Base-by-base conservation (phyloP, 2,329 filamentous ascomycete species). In the Blastomyces emzantsi region DNA sequence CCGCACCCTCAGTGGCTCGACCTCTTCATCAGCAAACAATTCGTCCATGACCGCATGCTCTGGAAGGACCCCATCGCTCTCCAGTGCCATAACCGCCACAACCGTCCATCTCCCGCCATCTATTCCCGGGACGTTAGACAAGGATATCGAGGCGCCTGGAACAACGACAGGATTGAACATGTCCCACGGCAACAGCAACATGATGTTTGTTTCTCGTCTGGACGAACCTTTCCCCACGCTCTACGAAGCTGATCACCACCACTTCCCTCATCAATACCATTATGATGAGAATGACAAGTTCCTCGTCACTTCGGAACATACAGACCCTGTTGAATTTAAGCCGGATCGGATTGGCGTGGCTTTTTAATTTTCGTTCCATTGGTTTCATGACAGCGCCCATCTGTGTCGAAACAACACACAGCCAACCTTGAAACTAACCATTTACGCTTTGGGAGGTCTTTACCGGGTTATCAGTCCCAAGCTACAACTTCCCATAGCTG, bases 1-100 rank as follows among this genome's bases (percentile, higher is more conserved):
- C 28, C 75, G 73, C 33, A 76, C 73, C 0, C 58, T 75, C 19
- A 77, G 75, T 62, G 73, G 72, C 19, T 74, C 74, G 7, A 77
- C 75, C 2, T 54, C 74, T 51, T 68, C 68, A 28, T 75, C 69
- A 28, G 72, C 73, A 1, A 69, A 69, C 19, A 67, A 69, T n/a
- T 70, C 66, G 17, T 70, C 69, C 58, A 66, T 69, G 36, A 70
- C 67, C 2, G 67, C 65, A 1, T 62, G 64, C 19, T 60, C 65
- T 8, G 67, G 63, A 51, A 63, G 65, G 17, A 74, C 70, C 33
- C 65, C 67, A 9, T 75, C 74, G 1, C 63, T 75, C 22, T 72
- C 74, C 17, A 74, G 73, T 62, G 67, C 64, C 36, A 66, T 68
- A 30, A 69, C 66, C 9, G 65, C 66, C 13, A 64, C 63, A 62